Evolutionary conservation across 306 rosid genomes (phyloP).

Genomic region (Castanopsis chinensis): DNA sequence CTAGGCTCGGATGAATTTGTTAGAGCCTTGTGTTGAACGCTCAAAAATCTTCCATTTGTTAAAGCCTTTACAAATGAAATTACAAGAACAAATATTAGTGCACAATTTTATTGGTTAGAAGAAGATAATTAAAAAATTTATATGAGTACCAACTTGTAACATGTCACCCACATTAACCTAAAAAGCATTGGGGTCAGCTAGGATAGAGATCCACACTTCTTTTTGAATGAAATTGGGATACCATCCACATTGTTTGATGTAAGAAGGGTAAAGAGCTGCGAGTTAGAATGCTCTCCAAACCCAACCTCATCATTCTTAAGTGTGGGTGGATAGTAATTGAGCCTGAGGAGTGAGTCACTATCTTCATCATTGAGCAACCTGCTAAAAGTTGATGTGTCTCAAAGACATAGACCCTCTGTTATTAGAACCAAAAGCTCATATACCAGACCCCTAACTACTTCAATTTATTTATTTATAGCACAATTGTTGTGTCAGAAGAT

Average conservation of each 20-base stretch:
- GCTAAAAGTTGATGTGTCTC: slow-evolving; percentile 49
- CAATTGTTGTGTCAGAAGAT: slow-evolving; percentile 32
- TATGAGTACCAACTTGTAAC: slow-evolving; percentile 45
- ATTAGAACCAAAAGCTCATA: slow-evolving; percentile 70
- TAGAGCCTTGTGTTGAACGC: slow-evolving; percentile 69
- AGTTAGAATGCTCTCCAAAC: slow-evolving; percentile 83
- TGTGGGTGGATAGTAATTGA: slow-evolving; percentile 74
- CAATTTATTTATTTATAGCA: slow-evolving; percentile 43
- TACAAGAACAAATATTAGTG: neutral
- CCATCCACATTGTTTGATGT: slow-evolving; percentile 81
- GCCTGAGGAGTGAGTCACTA: slow-evolving; percentile 66
- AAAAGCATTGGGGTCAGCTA: slow-evolving; percentile 66
- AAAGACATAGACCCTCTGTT: slow-evolving; percentile 57
- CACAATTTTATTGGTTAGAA: neutral
- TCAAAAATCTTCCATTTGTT: slow-evolving; percentile 79
- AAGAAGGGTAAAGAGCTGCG: slow-evolving; percentile 70
- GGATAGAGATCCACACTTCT: slow-evolving; percentile 66
- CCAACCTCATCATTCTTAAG: slow-evolving; percentile 33
- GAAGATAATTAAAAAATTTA: too few species aligned
- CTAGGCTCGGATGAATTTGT: slow-evolving; percentile 44
- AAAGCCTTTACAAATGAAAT: slow-evolving; percentile 41
- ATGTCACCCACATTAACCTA: slow-evolving; percentile 79
- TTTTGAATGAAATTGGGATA: slow-evolving; percentile 60
- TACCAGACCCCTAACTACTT: slow-evolving; percentile 50
- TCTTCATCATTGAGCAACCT: slow-evolving; percentile 55